These are phyloP conservation scores for Poa annua DNA, from an alignment of 176 grass and related monocot genomes.

Conservation along the genomic window DNA sequence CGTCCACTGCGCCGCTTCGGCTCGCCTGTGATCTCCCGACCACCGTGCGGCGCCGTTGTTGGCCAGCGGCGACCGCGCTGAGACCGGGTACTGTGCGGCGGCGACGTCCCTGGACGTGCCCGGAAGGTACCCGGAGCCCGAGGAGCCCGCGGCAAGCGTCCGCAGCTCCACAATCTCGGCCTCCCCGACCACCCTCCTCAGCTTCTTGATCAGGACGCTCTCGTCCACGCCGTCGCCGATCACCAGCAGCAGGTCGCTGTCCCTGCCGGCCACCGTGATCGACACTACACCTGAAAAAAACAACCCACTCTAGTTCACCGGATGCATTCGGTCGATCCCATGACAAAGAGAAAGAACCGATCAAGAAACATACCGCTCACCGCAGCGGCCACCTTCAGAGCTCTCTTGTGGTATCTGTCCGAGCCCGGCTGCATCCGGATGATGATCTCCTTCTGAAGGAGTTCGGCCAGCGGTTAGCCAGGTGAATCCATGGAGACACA, in stretches of 20 bases:
- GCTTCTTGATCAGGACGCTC: constrained; percentile 35
- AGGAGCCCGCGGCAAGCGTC: background rate
- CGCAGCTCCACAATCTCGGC: constrained; percentile 49
- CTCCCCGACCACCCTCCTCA: constrained; percentile 45
- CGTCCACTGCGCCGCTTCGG: constrained; percentile 4
- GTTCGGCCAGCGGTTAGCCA: background rate
- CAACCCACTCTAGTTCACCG: background rate
- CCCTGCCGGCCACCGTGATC: constrained; percentile 40
- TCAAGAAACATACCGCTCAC: constrained; percentile 19
- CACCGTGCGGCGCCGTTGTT: constrained; percentile 11
- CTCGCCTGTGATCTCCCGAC: background rate
- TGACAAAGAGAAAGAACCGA: background rate
- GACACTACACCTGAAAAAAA: constrained; percentile 39
- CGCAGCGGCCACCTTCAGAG: constrained; percentile 43
- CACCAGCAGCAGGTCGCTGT: constrained; percentile 46
- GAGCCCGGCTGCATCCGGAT: constrained; percentile 35
- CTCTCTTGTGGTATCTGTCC: constrained; percentile 25
- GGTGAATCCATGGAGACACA: background rate
- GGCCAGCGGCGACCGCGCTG: background rate
- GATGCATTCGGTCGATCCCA: background rate
- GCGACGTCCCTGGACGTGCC: background rate
- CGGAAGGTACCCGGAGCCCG: background rate
- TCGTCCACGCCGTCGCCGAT: constrained; percentile 50
- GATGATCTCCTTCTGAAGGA: constrained; percentile 50
- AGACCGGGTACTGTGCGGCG: constrained; percentile 5